These are phyloP conservation scores for Fusarium austroafricanum DNA, from an alignment of 2,329 filamentous ascomycete species.

Conservation along the genomic window DNA sequence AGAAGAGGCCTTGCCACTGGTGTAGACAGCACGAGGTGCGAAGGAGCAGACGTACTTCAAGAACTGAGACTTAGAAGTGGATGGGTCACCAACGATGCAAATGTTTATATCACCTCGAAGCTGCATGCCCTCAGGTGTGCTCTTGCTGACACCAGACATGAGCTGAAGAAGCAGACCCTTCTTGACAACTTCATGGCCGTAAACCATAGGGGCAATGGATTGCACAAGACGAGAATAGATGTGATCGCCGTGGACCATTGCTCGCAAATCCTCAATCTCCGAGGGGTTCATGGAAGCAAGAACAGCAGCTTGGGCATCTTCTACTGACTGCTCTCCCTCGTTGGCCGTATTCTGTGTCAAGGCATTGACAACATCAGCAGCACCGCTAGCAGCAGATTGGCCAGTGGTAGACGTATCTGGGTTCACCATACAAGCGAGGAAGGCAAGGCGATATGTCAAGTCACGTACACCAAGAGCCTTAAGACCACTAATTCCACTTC, in stretches of 20 bases:
- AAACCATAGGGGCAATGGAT: constrained; percentile 95
- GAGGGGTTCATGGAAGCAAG: constrained; percentile 84
- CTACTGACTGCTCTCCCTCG: constrained; percentile 77
- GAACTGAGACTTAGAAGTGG: constrained; percentile 97
- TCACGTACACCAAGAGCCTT: constrained; percentile 95
- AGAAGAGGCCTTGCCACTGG: constrained; percentile 96
- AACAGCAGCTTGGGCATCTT: constrained; percentile 88
- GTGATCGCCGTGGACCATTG: constrained; percentile 94
- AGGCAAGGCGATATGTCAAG: constrained; percentile 94
- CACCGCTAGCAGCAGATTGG: constrained; percentile 70
- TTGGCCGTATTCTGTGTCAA: constrained; percentile 72
- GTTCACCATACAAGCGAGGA: constrained; percentile 95
- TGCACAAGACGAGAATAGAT: constrained; percentile 94
- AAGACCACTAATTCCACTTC: constrained; percentile 85
- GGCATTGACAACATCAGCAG: constrained; percentile 85
- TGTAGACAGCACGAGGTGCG: constrained; percentile 96
- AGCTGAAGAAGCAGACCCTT: constrained; percentile 94
- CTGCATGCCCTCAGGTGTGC: constrained; percentile 92
- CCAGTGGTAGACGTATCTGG: constrained; percentile 87
- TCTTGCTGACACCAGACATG: constrained; percentile 94
- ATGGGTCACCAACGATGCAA: constrained; percentile 96
- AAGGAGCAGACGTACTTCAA: constrained; percentile 98
- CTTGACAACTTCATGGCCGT: constrained; percentile 97
- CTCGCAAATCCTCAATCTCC: constrained; percentile 91
- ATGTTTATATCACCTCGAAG: constrained; percentile 98